Base-by-base conservation (phyloP, 441 rosid species). In the Breynia disticha region DNA sequence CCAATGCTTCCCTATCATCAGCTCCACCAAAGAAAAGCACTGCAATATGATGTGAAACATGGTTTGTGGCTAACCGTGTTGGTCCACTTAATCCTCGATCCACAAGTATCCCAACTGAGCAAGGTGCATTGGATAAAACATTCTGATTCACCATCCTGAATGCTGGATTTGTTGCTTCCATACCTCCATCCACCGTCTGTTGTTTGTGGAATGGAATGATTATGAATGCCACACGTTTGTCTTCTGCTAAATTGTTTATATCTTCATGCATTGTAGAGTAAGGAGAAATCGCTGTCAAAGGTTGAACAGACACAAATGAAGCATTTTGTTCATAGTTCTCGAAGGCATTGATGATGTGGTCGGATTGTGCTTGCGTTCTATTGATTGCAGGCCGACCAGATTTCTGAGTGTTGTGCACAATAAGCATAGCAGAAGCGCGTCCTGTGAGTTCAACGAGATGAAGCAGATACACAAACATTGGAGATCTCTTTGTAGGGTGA, bases 261-360 rank as follows among this genome's bases (percentile, higher is more conserved):
- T 94, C 99, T 65, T 87, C 97, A 12, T 90, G 99, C 97, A 94
- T 90, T 19, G 96, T 83, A 12, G 95, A 75, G 71, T 85, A 90
- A 16, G 99, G 95, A 0, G 99, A 94, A 56, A 94, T 85, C 17
- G 89, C 94, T 7, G 99, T 90, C 24, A 94, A 80, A 1, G 97
- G 95, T 52, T 90, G 95, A 64, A 90, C 77, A 9, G 87, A 73
- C 19, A 83, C 84, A 55, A 56, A 70, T 1, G 55, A 51, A 2
- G 81, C 69, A 35, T 85, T 84, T 5, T 90, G 95, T 62, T 90
- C 96, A 16, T 80, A 90, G 57, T 75, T 87, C 66, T 87, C 91
- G 1, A 94, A 94, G 35, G 99, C 91, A 21, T 82, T 70, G 64
- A 94, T 83, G 65, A 90, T 94, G 69, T 90, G 96, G 41, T 94